These are phyloP conservation scores for Thalassiosira livingstoniorum DNA, from an alignment of 352 stramenopile genomes.

Conservation along the genomic window DNA sequence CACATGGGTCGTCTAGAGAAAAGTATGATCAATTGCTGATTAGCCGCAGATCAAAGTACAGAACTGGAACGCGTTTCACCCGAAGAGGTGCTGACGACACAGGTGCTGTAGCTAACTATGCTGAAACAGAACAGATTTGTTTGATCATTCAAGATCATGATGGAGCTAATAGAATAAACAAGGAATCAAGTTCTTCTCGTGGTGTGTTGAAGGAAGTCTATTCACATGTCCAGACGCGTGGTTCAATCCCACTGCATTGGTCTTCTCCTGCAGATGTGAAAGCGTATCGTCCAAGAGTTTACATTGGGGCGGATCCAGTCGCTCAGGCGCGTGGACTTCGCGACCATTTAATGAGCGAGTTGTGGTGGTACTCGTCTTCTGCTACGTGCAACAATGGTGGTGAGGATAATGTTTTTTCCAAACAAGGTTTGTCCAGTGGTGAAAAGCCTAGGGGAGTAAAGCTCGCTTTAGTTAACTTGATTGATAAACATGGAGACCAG, in stretches of 20 bases:
- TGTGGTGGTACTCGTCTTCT: conserved; percentile 70
- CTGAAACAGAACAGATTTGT: conserved; percentile 94
- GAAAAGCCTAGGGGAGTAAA: conserved; percentile 64
- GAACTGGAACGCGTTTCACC: conserved; percentile 90
- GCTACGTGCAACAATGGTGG: conserved; percentile 11
- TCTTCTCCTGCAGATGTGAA: conserved; percentile 82
- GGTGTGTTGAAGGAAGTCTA: conserved; percentile 85
- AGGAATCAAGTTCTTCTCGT: conserved; percentile 81
- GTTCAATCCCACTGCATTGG: conserved; percentile 96
- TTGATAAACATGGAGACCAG: conserved; percentile 93
- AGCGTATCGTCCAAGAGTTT: conserved; percentile 91
- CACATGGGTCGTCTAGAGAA: conserved; percentile 82
- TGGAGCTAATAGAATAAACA: conserved; percentile 84
- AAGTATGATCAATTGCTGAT: conserved; percentile 89
- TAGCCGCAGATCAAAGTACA: conserved; percentile 71
- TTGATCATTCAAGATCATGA: conserved; percentile 79
- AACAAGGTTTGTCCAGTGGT: conserved; percentile 36
- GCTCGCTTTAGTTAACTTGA: conserved; percentile 93
- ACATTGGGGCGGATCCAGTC: conserved; percentile 81
- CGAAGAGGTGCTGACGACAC: conserved; percentile 91
- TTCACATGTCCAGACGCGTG: conserved; percentile 93
- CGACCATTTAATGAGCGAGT: conserved; percentile 77
- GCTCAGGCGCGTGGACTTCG: conserved; percentile 68
- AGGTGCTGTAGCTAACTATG: conserved; percentile 94
- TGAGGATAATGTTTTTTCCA: conserved; percentile 33